Evolutionary conservation across 2,329 filamentous ascomycete genomes (phyloP).

Genomic region (Colletotrichum karsti): DNA sequence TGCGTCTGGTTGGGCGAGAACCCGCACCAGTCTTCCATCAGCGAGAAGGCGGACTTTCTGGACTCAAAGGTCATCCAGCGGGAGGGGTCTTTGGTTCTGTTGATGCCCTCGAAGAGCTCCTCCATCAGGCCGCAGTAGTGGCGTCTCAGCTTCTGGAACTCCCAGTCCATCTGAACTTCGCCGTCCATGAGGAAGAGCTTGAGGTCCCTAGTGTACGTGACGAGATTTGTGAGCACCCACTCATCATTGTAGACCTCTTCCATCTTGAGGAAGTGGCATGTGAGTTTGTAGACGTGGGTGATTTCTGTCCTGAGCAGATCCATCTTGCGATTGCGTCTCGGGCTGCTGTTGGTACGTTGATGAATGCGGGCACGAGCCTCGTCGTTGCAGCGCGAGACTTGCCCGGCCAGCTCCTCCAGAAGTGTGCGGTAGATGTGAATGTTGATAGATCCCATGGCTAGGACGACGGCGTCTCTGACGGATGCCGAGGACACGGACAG

Average conservation of each 20-base stretch:
- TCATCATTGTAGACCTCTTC: constrained; percentile 84
- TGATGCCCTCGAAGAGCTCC: constrained; percentile 90
- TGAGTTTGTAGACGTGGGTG: constrained; percentile 94
- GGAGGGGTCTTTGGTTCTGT: constrained; percentile 82
- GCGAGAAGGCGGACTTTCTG: constrained; percentile 89
- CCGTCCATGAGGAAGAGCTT: constrained; percentile 95
- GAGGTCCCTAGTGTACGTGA: constrained; percentile 89
- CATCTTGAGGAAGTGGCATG: constrained; percentile 85
- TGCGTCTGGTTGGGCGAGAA: constrained; percentile 91
- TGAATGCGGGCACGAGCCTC: constrained; percentile 89
- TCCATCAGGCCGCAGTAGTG: constrained; percentile 96
- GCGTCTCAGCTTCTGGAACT: constrained; percentile 88
- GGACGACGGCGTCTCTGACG: constrained; percentile 89
- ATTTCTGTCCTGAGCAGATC: constrained; percentile 92
- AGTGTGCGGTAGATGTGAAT: constrained; percentile 91
- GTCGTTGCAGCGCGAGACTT: constrained; percentile 86
- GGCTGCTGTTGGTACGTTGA: constrained; percentile 84
- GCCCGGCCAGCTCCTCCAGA: constrained; percentile 88
- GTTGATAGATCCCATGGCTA: constrained; percentile 94
- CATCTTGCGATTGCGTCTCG: constrained; percentile 82
- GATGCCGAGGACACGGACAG: constrained; percentile 81
- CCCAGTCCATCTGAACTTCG: constrained; percentile 93
- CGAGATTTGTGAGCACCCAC: constrained; percentile 89
- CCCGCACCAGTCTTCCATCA: constrained; percentile 99
- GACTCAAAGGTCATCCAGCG: constrained; percentile 98